These are phyloP conservation scores for Hemisphaericaspora lyxosophila DNA, from an alignment of 1,139 yeast species.

Conservation along the genomic window DNA sequence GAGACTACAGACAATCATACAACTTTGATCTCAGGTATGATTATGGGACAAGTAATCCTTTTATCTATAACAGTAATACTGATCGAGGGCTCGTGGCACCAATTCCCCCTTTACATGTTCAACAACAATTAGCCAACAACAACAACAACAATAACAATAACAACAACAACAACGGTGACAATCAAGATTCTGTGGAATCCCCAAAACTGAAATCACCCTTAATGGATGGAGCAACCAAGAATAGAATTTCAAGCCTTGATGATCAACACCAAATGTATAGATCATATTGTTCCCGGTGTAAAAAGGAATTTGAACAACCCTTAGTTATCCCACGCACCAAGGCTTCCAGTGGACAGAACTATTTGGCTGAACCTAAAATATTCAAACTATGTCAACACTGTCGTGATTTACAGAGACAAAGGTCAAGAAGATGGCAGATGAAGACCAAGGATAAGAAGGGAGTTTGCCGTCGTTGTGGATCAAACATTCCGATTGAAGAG, in stretches of 20 bases:
- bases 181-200: too few relatives aligned
- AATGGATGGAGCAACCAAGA: background rate
- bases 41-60: constrained; percentile 7
- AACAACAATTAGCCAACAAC: constrained; percentile 37
- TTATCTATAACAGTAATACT: constrained; percentile 12
- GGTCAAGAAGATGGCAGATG: constrained; percentile 64
- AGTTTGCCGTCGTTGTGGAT: constrained; percentile 65
- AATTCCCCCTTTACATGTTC: constrained; percentile 48
- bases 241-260: constrained; percentile 3
- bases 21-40: constrained; percentile 1
- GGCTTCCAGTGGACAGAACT: constrained; percentile 20
- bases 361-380: constrained; percentile 44
- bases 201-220: background rate
- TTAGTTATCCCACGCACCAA: constrained; percentile 37
- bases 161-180: constrained; percentile 2
- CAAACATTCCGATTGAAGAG: constrained; percentile 49
- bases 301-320: constrained; percentile 54
- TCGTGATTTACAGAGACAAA: constrained; percentile 59
- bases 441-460: constrained; percentile 60
- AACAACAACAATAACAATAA: background rate
- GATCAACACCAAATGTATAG: constrained; percentile 18
- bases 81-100: constrained; percentile 37
- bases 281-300: constrained; percentile 54
- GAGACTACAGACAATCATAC: background rate
- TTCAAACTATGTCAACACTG: constrained; percentile 65